These are phyloP conservation scores for Phytophthora meadii DNA, from an alignment of 352 stramenopile species.

Conservation along the genomic window DNA sequence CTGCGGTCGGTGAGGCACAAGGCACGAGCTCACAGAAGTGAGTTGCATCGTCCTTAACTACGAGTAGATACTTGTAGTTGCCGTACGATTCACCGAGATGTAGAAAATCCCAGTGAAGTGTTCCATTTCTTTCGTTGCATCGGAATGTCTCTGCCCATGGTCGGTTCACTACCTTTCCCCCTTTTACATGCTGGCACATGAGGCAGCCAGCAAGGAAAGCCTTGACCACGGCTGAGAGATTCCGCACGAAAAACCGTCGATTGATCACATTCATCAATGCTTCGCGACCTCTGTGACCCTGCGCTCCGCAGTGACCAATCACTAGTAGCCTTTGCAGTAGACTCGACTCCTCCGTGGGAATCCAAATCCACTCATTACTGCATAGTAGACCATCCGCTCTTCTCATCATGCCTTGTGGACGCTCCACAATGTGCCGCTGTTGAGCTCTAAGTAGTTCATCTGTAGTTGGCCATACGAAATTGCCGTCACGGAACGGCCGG, in stretches of 20 bases:
- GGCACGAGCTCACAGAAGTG: conserved; percentile 38
- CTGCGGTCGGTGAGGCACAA: conserved; percentile 14
- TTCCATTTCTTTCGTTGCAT: conserved; percentile 30
- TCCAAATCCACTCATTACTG: conserved; percentile 4
- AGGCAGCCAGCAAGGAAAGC: conserved; percentile 14
- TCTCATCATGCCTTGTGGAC: neutral
- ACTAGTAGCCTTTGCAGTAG: conserved; percentile 9
- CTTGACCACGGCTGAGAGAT: neutral
- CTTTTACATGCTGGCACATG: conserved; percentile 9
- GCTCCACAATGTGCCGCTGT: conserved; percentile 11
- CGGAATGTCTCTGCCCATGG: conserved; percentile 15
- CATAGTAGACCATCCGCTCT: neutral
- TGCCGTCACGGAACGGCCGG: conserved; percentile 18
- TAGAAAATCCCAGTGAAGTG: conserved; percentile 44
- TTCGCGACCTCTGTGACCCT: conserved; percentile 10
- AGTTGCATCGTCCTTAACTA: conserved; percentile 40
- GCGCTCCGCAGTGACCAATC: conserved; percentile 7
- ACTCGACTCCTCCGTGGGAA: neutral
- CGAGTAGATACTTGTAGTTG: conserved; percentile 28
- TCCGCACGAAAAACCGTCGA: neutral
- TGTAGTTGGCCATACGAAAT: conserved; percentile 18
- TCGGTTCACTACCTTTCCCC: neutral
- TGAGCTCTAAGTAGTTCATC: conserved; percentile 3
- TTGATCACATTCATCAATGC: conserved; percentile 1
- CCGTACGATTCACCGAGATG: conserved; percentile 29